Percentiles rank a stretch among this genome's conserved stretches.
Evolutionary conservation across 2,329 filamentous ascomycete genomes (phyloP).

Genomic region (Cordyceps cicadae): DNA sequence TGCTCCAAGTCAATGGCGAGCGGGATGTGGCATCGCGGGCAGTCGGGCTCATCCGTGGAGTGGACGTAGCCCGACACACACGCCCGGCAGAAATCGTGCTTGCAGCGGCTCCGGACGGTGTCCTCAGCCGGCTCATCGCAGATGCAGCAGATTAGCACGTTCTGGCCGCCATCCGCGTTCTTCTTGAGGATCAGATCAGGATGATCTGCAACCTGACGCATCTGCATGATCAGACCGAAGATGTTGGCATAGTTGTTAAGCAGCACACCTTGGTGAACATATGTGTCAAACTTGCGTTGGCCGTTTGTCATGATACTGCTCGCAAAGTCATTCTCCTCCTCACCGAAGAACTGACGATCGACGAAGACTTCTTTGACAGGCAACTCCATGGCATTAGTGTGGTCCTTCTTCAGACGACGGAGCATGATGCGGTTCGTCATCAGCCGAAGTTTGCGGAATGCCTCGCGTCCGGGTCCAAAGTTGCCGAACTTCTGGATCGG

Average conservation of each 20-base stretch:
- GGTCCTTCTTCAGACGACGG: slow-evolving; percentile 85
- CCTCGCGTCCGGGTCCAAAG: slow-evolving; percentile 53
- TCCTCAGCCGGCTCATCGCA: slow-evolving; percentile 96
- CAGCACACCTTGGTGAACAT: slow-evolving; percentile 87
- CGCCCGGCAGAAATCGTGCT: slow-evolving; percentile 59
- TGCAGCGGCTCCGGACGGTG: slow-evolving; percentile 83
- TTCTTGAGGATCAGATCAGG: slow-evolving; percentile 91
- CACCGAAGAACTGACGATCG: slow-evolving; percentile 91
- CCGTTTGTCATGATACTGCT: slow-evolving; percentile 91
- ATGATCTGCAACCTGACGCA: slow-evolving; percentile 96
- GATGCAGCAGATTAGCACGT: slow-evolving; percentile 84
- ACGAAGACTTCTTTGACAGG: slow-evolving; percentile 90
- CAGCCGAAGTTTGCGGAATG: slow-evolving; percentile 73
- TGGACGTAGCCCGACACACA: slow-evolving; percentile 51
- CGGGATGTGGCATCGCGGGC: slow-evolving; percentile 84
- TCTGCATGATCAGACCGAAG: slow-evolving; percentile 97
- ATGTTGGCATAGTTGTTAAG: slow-evolving; percentile 99
- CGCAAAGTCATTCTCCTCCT: slow-evolving; percentile 92
- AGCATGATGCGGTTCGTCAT: slow-evolving; percentile 93
- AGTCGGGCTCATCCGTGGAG: slow-evolving; percentile 70
- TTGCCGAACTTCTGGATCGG: slow-evolving; percentile 62
- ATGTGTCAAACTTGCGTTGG: slow-evolving; percentile 85
- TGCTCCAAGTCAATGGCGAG: slow-evolving; percentile 90
- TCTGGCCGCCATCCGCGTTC: slow-evolving; percentile 75
- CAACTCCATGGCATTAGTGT: slow-evolving; percentile 91